phyloP scores from a whole-genome alignment of 495 filamentous ascomycete genomes.

The Lophiotrema nucula region DNA sequence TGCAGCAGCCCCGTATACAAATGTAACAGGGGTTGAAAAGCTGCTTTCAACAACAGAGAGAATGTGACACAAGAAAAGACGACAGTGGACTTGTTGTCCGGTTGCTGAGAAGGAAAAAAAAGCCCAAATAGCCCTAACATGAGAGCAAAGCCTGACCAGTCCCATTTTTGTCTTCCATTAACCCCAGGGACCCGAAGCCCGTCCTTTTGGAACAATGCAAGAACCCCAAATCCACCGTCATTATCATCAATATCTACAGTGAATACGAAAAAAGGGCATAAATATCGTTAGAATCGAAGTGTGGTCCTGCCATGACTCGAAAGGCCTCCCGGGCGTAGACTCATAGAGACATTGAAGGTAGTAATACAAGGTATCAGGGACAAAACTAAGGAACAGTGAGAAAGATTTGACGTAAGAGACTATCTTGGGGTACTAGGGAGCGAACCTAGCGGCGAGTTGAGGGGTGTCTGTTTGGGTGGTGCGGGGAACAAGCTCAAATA shows the following conservation, averaged over 20 bases:
- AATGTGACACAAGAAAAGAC: no score
- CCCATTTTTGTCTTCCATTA: slow-evolving; percentile 21
- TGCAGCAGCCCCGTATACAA: no score
- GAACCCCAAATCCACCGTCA: not conserved
- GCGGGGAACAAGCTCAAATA: slow-evolving; percentile 28
- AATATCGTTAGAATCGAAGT: slow-evolving; percentile 14
- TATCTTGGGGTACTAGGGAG: no score
- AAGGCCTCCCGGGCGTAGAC: slow-evolving; percentile 14
- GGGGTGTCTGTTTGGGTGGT: slow-evolving; percentile 19
- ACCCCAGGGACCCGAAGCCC: not conserved
- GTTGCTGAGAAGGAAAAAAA: no score
- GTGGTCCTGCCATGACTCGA: not conserved
- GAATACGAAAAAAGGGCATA: not conserved
- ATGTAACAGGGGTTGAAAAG: no score
- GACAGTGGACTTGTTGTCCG: no score
- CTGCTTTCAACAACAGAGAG: no score
- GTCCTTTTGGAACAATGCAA: slow-evolving; percentile 1
- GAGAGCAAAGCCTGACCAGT: no score
- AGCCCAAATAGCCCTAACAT: no score
- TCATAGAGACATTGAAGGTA: not conserved
- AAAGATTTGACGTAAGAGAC: no score
- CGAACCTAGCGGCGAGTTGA: not conserved
- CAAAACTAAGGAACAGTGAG: no score
- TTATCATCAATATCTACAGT: slow-evolving; percentile 20
- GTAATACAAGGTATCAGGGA: slow-evolving; percentile 11